These are phyloP conservation scores for Narthecium ossifragum DNA, from an alignment of 106 monocot genomes.

Conservation along the genomic window DNA sequence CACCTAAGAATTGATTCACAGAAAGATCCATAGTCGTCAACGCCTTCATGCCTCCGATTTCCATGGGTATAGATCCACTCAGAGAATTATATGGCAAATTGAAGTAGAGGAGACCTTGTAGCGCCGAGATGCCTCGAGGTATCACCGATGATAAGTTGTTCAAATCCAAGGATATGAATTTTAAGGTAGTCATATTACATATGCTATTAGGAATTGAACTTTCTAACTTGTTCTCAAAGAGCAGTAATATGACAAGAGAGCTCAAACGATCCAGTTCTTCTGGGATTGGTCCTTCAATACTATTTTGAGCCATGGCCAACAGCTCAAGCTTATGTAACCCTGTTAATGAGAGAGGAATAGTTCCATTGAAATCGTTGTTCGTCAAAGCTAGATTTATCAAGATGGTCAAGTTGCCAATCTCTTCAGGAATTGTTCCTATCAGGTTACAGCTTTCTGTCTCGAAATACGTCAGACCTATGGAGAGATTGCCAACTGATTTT, in stretches of 20 bases:
- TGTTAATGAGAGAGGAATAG: not conserved
- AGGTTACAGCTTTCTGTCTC: too few relatives aligned
- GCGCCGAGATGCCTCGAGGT: too few relatives aligned
- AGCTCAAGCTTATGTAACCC: not conserved
- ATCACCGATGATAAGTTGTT: too few relatives aligned
- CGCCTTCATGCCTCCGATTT: slow-evolving; percentile 2
- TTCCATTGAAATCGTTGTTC: not conserved
- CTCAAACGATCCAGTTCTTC: not conserved
- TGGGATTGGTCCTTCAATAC: not conserved
- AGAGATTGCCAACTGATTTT: too few relatives aligned
- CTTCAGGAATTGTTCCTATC: not conserved
- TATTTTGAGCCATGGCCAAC: not conserved
- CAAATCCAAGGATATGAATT: too few relatives aligned
- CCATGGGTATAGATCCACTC: not conserved
- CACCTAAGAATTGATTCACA: not conserved
- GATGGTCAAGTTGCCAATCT: not conserved
- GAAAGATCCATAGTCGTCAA: not conserved
- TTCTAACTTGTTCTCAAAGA: not conserved
- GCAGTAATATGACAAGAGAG: not conserved
- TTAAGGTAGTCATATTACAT: too few relatives aligned
- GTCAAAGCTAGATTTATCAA: not conserved
- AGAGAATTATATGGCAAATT: too few relatives aligned
- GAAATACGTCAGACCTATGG: too few relatives aligned
- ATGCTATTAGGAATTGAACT: not conserved
- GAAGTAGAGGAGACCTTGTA: too few relatives aligned